Evolutionary conservation across 805 yeast species (phyloP).

Genomic region (Lachancea lanzarotensis): DNA sequence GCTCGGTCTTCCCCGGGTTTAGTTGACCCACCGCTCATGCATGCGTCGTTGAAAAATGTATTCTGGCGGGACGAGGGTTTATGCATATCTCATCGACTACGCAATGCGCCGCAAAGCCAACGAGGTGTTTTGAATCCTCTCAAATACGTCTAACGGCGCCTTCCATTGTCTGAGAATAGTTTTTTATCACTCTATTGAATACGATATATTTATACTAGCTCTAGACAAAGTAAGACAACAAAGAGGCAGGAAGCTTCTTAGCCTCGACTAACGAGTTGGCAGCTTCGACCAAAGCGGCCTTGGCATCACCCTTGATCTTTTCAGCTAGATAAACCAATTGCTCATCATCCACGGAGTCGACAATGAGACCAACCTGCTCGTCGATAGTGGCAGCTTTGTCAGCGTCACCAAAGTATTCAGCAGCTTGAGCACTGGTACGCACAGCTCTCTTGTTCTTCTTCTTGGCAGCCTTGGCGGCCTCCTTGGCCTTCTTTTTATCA

Average conservation of each 20-base stretch:
- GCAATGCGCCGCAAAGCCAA: no score
- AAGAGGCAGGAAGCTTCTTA: slow-evolving; percentile 48
- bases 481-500: slow-evolving; percentile 90
- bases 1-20: no score
- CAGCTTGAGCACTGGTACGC: slow-evolving; percentile 77
- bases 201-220: not conserved
- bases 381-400: slow-evolving; percentile 61
- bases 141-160: not conserved
- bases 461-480: slow-evolving; percentile 81
- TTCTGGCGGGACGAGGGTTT: no score
- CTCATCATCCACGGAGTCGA: slow-evolving; percentile 75
- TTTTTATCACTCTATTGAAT: not conserved
- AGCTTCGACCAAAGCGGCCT: slow-evolving; percentile 50
- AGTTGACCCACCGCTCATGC: no score
- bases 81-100: no score
- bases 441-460: slow-evolving; percentile 93
- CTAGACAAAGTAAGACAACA: slow-evolving; percentile 47
- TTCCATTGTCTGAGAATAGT: not conserved
- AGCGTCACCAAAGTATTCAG: slow-evolving; percentile 77
- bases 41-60: no score
- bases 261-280: slow-evolving; percentile 48
- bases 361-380: slow-evolving; percentile 69
- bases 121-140: no score
- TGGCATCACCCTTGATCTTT: slow-evolving; percentile 54
- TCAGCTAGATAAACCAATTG: slow-evolving; percentile 70